Base-by-base conservation (phyloP, 805 yeast genomes). In the Candida nitratophila region DNA sequence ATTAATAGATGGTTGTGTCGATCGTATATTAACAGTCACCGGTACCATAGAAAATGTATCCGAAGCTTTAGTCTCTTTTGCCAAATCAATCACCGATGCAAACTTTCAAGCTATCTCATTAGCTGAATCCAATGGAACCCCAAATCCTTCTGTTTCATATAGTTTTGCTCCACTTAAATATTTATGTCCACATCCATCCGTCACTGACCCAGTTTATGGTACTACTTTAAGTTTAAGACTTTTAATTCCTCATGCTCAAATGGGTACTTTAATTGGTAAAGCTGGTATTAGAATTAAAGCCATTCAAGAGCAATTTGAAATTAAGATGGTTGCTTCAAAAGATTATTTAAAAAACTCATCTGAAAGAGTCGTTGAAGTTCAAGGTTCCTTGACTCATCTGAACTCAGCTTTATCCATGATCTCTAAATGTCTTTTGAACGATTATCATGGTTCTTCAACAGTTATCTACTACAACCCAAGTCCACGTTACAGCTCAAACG, bases 251-350 rank as follows among this genome's bases (percentile, higher is more conserved):
- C 87, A 88, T 63, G 73, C 81, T 42, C 96, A 87, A 60, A 81
- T 88, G 79, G 96, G 96, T 34, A 81, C 95, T 9, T 75, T 89
- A 39, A 88, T 89, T 58, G 96, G 96, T 42, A 79, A 84, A 46
- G 85, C 77, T 48, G 96, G 96, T 43, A 67, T 71, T 12, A 75
- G 89, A 59, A 89, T 89, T 58, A 88, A 86, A 67, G 73, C 82
- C 35, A 76, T 88, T 47, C 93, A 86, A 66, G 82, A 79, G 47
- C 67, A 65, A 29, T 81, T 70, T 60, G 69, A 74, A 44, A 87
- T 89, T 42, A 82, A 84, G 58, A 84, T 89, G 77, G 88, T 86
- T 44, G 96, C 95, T 11, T 83, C 95, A 31, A 88, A 87, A 59
- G 88, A 86, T 44, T 83, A 80, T 59, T 73, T 89, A 47, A 85